Base-by-base conservation (phyloP, 208 protist genomes). In the Sergeia podlipaevii region DNA sequence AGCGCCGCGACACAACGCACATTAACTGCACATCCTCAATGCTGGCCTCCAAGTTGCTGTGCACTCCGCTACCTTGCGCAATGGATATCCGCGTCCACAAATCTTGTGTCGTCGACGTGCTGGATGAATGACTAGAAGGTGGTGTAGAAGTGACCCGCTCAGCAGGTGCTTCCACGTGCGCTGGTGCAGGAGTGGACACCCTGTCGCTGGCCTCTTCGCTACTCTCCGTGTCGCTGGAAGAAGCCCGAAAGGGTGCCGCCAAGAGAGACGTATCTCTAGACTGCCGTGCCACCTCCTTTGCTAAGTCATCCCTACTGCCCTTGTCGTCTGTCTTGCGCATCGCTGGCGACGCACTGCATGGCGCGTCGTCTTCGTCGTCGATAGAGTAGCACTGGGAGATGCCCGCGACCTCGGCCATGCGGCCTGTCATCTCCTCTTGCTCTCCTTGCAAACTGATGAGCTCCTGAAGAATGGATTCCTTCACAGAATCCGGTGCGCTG, bases 381-480 rank as follows among this genome's bases (percentile, higher is more conserved):
- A 26, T 23, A 34, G 20, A 15, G 8, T 28, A 36, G 52, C 24
- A 1, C 27, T 26, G 6, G 57, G 26, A 20, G 23, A 39, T 23
- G 5, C 32, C 39, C 4, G 23, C 48, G n/a, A 6, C 4, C 27
- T 18, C 41, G 11, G 6, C 43, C 3, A 38, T 48, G 28, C 51
- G 49, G 1, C 43, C 62, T 13, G 77, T 34, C n/a, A 55, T 67
- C 39, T 73, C 67, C 44, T 76, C 72, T 68, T 90, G 77, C 60
- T 91, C 74, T 2, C 66, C 69, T 47, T 90, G 84, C 51, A 95
- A 62, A 15, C 67, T 72, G 18, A 89, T 54, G 28, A 95, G 77
- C 23, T 80, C 72, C 64, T 91, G 82, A 43, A 92, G 59, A 34
- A 81, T 70, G 36, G 47, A 56, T 51, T 95, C 83, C 64, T 95